A percentile compares a stretch with the other conserved stretches of the same genome.
Conservation (phyloP, 2,329 filamentous ascomycete genomes). For the Neofusicoccum ribis region DNA sequence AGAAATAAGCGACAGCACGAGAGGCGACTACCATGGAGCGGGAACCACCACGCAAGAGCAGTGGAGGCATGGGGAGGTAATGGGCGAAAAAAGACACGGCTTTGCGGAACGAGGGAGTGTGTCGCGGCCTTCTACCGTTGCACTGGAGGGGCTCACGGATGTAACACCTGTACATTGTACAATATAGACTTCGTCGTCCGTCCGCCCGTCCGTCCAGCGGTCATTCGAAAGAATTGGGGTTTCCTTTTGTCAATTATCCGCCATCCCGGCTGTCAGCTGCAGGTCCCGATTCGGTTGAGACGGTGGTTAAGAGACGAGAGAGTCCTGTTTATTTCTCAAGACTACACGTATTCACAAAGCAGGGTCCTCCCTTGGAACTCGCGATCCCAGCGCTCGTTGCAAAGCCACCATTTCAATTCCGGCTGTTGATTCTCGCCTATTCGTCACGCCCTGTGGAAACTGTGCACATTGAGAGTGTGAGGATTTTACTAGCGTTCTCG, state of each 20-base stretch:
- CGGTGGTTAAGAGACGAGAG: neutral
- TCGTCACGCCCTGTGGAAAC: no score
- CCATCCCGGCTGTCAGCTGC: neutral
- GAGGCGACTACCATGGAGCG: neutral
- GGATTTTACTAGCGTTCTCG: no score
- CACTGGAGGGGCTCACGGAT: conserved; percentile 23
- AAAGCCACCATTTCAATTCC: neutral
- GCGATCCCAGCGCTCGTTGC: neutral
- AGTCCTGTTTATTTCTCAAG: neutral
- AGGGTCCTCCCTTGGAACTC: neutral
- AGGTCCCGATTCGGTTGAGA: neutral
- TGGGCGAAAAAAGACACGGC: conserved; percentile 16
- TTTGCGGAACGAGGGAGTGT: conserved; percentile 23
- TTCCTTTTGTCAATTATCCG: conserved; percentile 6
- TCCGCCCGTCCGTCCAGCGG: conserved; percentile 15
- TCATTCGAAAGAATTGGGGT: conserved; percentile 10
- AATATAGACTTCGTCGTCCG: conserved; percentile 37
- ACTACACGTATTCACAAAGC: neutral
- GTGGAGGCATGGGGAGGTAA: conserved; percentile 11
- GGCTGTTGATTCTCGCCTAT: no score
- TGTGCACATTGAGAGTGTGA: no score
- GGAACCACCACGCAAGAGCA: neutral
- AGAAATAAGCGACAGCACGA: conserved; percentile 27
- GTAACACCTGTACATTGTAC: conserved; percentile 45
- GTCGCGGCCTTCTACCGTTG: conserved; percentile 22